Evolutionary conservation across 78 protist genomes (phyloP).

Genomic region (Dictyostelium capitatum): DNA sequence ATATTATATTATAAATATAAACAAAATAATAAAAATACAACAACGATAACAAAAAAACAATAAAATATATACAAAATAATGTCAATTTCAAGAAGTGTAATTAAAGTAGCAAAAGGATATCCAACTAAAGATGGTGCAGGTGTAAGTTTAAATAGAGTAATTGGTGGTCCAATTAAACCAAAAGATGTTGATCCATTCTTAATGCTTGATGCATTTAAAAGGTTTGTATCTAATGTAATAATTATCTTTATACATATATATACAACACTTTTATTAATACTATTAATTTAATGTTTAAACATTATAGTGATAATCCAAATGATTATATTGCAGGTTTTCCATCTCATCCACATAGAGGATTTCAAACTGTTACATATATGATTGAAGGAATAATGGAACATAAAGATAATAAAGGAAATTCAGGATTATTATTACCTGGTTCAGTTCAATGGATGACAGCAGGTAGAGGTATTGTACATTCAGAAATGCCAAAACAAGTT

Average conservation of each 20-base stretch:
- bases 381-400: conserved; percentile 79
- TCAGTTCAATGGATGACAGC: conserved; percentile 92
- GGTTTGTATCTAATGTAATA: no score
- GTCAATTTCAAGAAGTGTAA: conserved; percentile 35
- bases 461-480: conserved; percentile 88
- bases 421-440: conserved; percentile 69
- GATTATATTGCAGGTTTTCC: conserved; percentile 86
- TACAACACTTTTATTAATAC: no score
- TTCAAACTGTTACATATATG: conserved; percentile 91
- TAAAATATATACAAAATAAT: no score
- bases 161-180: conserved; percentile 15
- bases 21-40: no score
- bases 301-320: conserved; percentile 45
- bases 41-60: no score
- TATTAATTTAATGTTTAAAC: no score
- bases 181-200: conserved; percentile 74
- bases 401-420: conserved; percentile 82
- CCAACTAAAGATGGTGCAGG: conserved; percentile 60
- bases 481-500: conserved; percentile 77
- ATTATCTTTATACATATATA: no score
- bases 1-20: no score
- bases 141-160: conserved; percentile 26
- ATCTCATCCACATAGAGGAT: conserved; percentile 92
- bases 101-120: neutral
- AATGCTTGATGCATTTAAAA: conserved; percentile 75